Conservation (phyloP, 2,329 filamentous ascomycete species). For the Cercospora beticola region DNA sequence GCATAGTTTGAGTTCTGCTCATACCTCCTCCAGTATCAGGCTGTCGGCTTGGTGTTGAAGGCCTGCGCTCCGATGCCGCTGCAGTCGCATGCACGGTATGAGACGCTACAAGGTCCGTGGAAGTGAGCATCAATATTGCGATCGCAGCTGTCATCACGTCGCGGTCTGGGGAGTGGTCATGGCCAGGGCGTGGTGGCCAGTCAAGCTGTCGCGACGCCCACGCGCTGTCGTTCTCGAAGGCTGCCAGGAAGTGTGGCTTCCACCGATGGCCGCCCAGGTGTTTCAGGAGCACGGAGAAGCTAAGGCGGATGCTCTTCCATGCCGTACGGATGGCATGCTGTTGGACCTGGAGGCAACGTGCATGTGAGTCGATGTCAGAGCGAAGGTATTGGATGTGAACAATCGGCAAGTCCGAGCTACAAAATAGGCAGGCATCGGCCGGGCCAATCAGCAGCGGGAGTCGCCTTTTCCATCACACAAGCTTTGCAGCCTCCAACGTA, state of each 20-base stretch:
- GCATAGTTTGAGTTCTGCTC: slow-evolving; percentile 18
- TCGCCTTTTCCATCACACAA: slow-evolving; percentile 4
- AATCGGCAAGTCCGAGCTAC: background rate
- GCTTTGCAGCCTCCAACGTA: slow-evolving; percentile 22
- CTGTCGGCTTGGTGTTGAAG: background rate
- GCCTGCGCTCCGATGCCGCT: background rate
- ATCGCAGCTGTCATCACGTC: slow-evolving; percentile 5
- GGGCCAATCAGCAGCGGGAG: slow-evolving; percentile 15
- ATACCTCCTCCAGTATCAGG: slow-evolving; percentile 1
- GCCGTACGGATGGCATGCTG: slow-evolving; percentile 22
- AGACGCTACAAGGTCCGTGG: slow-evolving; percentile 16
- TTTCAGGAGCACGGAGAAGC: slow-evolving; percentile 25
- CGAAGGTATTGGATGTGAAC: background rate
- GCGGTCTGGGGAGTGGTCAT: slow-evolving; percentile 16
- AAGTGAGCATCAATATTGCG: background rate
- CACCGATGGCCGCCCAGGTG: slow-evolving; percentile 21
- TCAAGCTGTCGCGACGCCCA: slow-evolving; percentile 15
- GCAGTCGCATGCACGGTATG: slow-evolving; percentile 10
- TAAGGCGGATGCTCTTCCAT: slow-evolving; percentile 21
- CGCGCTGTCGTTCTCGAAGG: slow-evolving; percentile 27
- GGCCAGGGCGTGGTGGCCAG: slow-evolving; percentile 24
- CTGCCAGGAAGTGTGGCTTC: slow-evolving; percentile 21
- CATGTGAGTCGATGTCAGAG: slow-evolving; percentile 6
- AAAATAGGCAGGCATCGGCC: background rate
- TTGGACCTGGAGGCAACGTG: slow-evolving; percentile 6